Evolutionary conservation across 2,329 filamentous ascomycete genomes (phyloP).

Genomic region (Arachnopeziza araneosa): DNA sequence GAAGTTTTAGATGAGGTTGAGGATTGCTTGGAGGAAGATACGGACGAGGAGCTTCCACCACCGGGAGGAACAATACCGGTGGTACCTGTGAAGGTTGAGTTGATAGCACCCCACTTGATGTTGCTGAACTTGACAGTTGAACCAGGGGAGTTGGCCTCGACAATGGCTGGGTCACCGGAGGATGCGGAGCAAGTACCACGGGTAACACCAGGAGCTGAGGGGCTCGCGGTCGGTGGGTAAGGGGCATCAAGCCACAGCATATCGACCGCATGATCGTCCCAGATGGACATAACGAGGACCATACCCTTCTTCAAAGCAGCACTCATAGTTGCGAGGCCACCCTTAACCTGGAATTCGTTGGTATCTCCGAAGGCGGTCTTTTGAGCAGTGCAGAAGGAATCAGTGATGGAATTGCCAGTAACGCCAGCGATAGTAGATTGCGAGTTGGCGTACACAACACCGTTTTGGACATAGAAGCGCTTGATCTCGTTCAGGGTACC

Average conservation of each 20-base stretch:
- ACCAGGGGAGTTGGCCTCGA: conserved; percentile 42
- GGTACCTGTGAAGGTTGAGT: conserved; percentile 24
- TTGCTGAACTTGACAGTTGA: conserved; percentile 36
- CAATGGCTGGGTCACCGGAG: conserved; percentile 45
- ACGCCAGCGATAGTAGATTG: conserved; percentile 41
- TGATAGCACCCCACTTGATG: conserved; percentile 30
- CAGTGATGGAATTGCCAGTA: conserved; percentile 47
- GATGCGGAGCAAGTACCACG: conserved; percentile 49
- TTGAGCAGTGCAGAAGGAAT: conserved; percentile 49
- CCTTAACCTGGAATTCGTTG: conserved; percentile 46
- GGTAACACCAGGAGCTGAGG: conserved; percentile 41
- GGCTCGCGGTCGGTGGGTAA: conserved; percentile 47
- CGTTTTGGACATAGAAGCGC: conserved; percentile 52
- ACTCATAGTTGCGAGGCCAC: conserved; percentile 51
- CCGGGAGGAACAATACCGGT: not conserved
- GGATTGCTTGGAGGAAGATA: conserved; percentile 4
- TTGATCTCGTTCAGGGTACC: conserved; percentile 49
- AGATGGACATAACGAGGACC: conserved; percentile 59
- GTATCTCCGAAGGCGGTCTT: conserved; percentile 51
- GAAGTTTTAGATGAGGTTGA: conserved; percentile 4
- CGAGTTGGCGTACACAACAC: conserved; percentile 47
- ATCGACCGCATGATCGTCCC: conserved; percentile 52
- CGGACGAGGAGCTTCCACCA: conserved; percentile 1
- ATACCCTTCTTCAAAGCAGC: conserved; percentile 50
- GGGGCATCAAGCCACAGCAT: conserved; percentile 72